A percentile compares a stretch with the other conserved stretches of the same genome.
Conservation (phyloP, 805 yeast species). For the Tetrapisispora pingtungensis region DNA sequence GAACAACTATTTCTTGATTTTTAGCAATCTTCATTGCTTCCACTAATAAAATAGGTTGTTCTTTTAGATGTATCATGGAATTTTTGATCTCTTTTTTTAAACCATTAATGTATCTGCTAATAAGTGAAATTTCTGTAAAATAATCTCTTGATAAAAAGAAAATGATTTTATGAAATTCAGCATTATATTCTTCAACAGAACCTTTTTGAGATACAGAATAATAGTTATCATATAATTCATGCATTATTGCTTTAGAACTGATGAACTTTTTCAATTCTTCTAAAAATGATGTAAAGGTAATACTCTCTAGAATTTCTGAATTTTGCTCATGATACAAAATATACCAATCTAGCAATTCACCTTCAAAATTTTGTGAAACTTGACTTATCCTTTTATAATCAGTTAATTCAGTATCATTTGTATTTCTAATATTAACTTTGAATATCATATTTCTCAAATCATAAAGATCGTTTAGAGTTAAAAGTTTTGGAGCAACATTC, state of each 20-base stretch:
- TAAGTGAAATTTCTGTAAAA: slow-evolving; percentile 1
- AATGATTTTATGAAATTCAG: slow-evolving; percentile 1
- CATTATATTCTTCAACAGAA: slow-evolving; percentile 1
- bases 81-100: slow-evolving; percentile 1
- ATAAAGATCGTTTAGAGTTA: background rate
- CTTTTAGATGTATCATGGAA: background rate
- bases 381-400: slow-evolving; percentile 1
- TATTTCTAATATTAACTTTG: background rate
- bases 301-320: background rate
- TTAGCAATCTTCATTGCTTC: background rate
- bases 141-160: slow-evolving; percentile 1
- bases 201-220: background rate
- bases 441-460: background rate
- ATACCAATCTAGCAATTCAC: slow-evolving; percentile 1
- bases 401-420: background rate
- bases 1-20: background rate
- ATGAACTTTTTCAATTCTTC: slow-evolving; percentile 2
- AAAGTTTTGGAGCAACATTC: background rate
- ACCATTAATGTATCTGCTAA: background rate
- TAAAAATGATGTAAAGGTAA: background rate
- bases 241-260: slow-evolving; percentile 1
- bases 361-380: slow-evolving; percentile 1
- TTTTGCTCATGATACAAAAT: background rate
- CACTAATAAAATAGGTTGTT: background rate
- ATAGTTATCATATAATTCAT: background rate